Evolutionary conservation across 108 stramenopile genomes (phyloP), one percentile per base, ranked within the genome.

Genomic region (Phaeodactylum tricornutum): DNA sequence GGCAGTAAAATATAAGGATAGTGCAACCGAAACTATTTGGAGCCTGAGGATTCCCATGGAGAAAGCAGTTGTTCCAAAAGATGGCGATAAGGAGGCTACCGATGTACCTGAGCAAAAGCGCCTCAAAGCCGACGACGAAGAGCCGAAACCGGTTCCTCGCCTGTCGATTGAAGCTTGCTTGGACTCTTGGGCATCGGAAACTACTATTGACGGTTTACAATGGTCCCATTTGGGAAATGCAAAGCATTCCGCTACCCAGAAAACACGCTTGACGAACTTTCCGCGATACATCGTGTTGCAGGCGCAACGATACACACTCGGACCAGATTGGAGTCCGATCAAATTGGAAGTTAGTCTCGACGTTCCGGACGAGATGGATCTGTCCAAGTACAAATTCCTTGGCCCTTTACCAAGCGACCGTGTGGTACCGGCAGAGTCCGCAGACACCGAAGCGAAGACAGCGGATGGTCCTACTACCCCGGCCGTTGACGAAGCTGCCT

Each of bases 321-420:
- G 87, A 22, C 74, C 76, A 1, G 80, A 92, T 58, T 98, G 96
- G 96, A 66, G 69, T 55, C 96, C 95, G 6, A 64, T 84, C 54
- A 99, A 99, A 60, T 59, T 99, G 45, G 86, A 93, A 55, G 96
- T 93, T 9, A 71, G 92, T 27, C 76, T 99, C n/a, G 90, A 93
- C 39, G 75, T 97, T 46, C 94, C 97, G 2, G 71, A 76, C 25
- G 59, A 72, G 7, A 61, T 99, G 29, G 95, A 96, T 59, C 50
- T 99, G 34, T 51, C 63, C 15, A 36, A 56, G 5, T 70, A 79
- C 40, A 81, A 74, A 37, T 69, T 70, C 1, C 53, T 41, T 2
- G 94, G 91, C 2, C 87, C 94, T 23, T 85, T 75, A 62, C 71
- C 62, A 7, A 92, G 86, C 0, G 98, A 99, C 65, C 57, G 44